These are phyloP conservation scores for Fusarium oligoseptatum DNA, from an alignment of 2,329 filamentous ascomycete genomes.

Conservation along the genomic window DNA sequence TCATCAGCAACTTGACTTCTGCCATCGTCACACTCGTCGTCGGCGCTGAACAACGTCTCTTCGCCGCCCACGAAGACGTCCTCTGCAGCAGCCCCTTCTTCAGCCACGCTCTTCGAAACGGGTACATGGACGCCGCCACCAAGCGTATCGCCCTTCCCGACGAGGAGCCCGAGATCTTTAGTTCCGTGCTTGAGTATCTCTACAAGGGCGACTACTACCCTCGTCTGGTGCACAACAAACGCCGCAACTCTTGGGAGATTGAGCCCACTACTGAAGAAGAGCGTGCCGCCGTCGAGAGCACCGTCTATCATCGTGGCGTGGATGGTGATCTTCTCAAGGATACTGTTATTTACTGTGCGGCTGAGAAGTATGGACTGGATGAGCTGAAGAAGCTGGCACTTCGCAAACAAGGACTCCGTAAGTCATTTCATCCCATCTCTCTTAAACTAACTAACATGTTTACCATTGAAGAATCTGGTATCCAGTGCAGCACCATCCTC, in stretches of 20 bases:
- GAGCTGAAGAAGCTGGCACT: slow-evolving; percentile 88
- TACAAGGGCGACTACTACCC: slow-evolving; percentile 97
- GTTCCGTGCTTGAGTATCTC: slow-evolving; percentile 88
- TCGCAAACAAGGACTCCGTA: slow-evolving; percentile 88
- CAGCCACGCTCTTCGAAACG: slow-evolving; percentile 53
- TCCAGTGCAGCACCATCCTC: slow-evolving; percentile 87
- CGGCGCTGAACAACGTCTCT: slow-evolving; percentile 86
- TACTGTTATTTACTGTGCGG: slow-evolving; percentile 91
- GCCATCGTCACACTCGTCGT: slow-evolving; percentile 85
- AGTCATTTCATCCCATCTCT: slow-evolving; percentile 48
- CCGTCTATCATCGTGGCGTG: slow-evolving; percentile 75
- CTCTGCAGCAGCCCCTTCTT: slow-evolving; percentile 86
- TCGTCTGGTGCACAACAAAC: slow-evolving; percentile 84
- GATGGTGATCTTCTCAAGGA: slow-evolving; percentile 84
- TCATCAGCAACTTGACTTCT: slow-evolving; percentile 65
- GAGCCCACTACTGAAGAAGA: slow-evolving; percentile 69
- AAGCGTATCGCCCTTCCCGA: slow-evolving; percentile 85
- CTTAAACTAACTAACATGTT: slow-evolving; percentile 10
- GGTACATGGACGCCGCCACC: slow-evolving; percentile 52
- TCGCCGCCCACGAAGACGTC: slow-evolving; percentile 91
- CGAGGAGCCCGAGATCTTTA: slow-evolving; percentile 92
- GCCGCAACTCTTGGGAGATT: slow-evolving; percentile 84
- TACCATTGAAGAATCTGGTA: slow-evolving; percentile 71
- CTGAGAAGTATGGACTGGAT: slow-evolving; percentile 84
- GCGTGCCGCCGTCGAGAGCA: slow-evolving; percentile 68